Base-by-base conservation (phyloP, 2,329 filamentous ascomycete species). In the Davidsoniella virescens region DNA sequence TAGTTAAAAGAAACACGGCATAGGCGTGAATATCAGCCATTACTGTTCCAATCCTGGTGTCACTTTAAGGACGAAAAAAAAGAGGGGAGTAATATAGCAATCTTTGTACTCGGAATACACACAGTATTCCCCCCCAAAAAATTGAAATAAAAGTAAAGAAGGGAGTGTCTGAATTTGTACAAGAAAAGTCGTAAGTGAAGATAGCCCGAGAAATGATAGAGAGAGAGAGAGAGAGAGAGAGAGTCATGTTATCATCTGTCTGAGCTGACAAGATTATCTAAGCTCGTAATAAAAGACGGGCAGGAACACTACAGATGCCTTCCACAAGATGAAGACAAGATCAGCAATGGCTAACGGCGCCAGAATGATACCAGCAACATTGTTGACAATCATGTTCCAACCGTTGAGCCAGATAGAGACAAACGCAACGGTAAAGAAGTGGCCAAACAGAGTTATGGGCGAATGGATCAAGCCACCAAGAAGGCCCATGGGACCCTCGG, bases 401-500 rank as follows among this genome's bases (percentile, higher is more conserved):
- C 60, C 60, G 54, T 72, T 67, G 54, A 80, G 60, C 82, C 84
- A 93, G 56, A 96, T 87, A 23, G 82, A 80, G 56, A 94, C 75
- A 57, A 96, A 79, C 2, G 92, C 92, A 29, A 98, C 92, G 25
- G 80, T 77, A 67, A 95, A 98, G 69, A 98, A 98, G 66, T 98
- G 92, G 62, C 83, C 84, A 58, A 92, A 80, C 38, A 98, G 77
- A 38, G 87, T 74, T 47, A 80, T 64, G 0, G 92, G 92, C 49
- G 80, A 75, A 46, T 80, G 75, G 56, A 94, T 80, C 52, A 96
- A 73, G 12, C 87, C 92, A 0, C 78, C 86, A 7, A 98, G 71
- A 53, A 98, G 69, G 26, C 84, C 84, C 43, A 83, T 79, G 2
- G 92, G 92, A 33, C 84, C 87, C 55, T 84, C 78, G 18, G 87